A percentile compares a stretch with the other conserved stretches of the same genome.
phyloP scores from a whole-genome alignment of 805 yeast species.

The Saturnispora halmiae region DNA sequence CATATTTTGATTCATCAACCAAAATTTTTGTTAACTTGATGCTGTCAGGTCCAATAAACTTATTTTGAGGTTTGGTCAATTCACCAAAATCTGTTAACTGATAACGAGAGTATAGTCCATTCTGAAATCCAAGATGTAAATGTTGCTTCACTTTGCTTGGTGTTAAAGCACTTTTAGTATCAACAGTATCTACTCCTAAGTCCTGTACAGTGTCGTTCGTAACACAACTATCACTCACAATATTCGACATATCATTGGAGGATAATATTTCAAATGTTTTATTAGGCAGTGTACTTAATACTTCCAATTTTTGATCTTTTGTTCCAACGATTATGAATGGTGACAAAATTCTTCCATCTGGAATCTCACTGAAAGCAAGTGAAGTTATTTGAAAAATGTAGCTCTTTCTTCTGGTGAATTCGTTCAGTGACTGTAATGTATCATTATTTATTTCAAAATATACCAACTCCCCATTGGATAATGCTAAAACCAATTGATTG shows the following conservation, averaged over 20 bases:
- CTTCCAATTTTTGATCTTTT: conserved; percentile 59
- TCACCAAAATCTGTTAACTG: conserved; percentile 55
- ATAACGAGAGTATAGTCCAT: conserved; percentile 69
- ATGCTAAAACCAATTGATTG: conserved; percentile 58
- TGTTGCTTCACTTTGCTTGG: conserved; percentile 20
- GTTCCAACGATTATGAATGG: conserved; percentile 62
- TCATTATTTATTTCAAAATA: conserved; percentile 71
- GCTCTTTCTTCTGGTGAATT: conserved; percentile 55
- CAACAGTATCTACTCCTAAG: no score
- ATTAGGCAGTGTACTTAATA: conserved; percentile 53
- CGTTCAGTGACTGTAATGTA: conserved; percentile 51
- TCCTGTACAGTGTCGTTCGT: conserved; percentile 26
- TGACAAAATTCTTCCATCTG: conserved; percentile 39
- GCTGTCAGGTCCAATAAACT: conserved; percentile 64
- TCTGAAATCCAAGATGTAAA: conserved; percentile 73
- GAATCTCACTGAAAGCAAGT: conserved; percentile 41
- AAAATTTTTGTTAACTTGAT: conserved; percentile 39
- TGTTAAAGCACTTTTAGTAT: no score
- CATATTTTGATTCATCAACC: conserved; percentile 26
- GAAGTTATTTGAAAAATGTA: conserved; percentile 43
- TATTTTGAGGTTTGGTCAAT: conserved; percentile 52
- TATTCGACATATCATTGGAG: conserved; percentile 57
- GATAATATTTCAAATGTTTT: conserved; percentile 52
- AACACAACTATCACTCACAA: conserved; percentile 26
- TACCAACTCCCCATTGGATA: conserved; percentile 65